Evolutionary conservation across 2,329 filamentous ascomycete genomes (phyloP), one percentile per base, ranked within the genome.

Genomic region (Alternaria angustiovoidea): DNA sequence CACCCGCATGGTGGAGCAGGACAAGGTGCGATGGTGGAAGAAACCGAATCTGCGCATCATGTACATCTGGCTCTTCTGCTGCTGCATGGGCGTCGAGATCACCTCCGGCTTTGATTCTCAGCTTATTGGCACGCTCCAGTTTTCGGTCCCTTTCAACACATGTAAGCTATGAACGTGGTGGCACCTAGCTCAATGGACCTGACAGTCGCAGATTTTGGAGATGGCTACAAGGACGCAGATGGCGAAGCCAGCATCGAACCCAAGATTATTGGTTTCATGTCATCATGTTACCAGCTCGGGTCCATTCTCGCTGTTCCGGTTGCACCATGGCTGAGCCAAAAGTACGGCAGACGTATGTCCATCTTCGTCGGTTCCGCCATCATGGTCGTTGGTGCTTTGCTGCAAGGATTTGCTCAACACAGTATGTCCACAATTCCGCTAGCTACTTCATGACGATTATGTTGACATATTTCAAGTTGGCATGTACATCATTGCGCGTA

Each of bases 401-500:
- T 90, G 42, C 88, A 90, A 67, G 77, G 86, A 26, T 80, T 83
- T 11, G 79, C 74, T 47, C 74, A 76, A 55, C 71, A 76, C 47
- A 59, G 74, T 75, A 65, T 53, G 72, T 54, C 24, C 16, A n/a
- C 16, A 26, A 20, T 5, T 4, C 16, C 16, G 14, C 4, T 28
- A n/a, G 34, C 7, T 26, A n/a, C 6, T 36, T 36, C 20, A 24
- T 46, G n/a, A 5, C 14, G 7, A n/a, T 9, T 5, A 28, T 47
- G 34, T 58, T 71, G 46, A 71, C 39, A 9, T 11, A 1, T 12
- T 0, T 5, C 12, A n/a, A 78, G 76, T 75, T 30, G 83, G 74
- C 38, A 88, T 88, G 86, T 89, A 87, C 67, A 85, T 88, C 62
- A 76, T 88, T 20, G 81, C 87, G 12, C 84, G 87, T 56, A 81